Conservation (phyloP, 495 filamentous ascomycete genomes). For the Annulohypoxylon stygium region DNA sequence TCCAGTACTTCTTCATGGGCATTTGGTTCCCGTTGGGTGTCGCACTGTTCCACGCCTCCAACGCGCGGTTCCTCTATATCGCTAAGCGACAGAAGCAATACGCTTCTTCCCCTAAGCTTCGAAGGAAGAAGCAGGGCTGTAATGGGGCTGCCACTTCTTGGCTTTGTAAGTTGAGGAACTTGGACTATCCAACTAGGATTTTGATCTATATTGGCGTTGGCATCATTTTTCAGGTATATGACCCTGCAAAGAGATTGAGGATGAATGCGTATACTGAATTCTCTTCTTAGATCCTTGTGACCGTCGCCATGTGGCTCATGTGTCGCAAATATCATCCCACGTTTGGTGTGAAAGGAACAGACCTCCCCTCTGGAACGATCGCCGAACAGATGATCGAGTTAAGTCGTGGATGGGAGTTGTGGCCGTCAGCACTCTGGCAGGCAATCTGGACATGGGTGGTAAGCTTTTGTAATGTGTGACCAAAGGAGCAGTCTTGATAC, state of each 20-base stretch:
- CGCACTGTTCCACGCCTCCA: slow-evolving; percentile 77
- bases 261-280: slow-evolving; percentile 6
- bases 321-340: slow-evolving; percentile 73
- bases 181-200: slow-evolving; percentile 62
- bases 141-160: slow-evolving; percentile 46
- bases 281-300: slow-evolving; percentile 64
- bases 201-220: slow-evolving; percentile 64
- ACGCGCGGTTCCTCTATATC: slow-evolving; percentile 74
- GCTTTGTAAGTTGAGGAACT: slow-evolving; percentile 51
- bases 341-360: slow-evolving; percentile 59
- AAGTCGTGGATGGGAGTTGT: slow-evolving; percentile 74
- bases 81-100: slow-evolving; percentile 67
- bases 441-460: slow-evolving; percentile 73
- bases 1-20: slow-evolving; percentile 82
- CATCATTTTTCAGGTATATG: slow-evolving; percentile 64
- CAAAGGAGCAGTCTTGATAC: slow-evolving; percentile 57
- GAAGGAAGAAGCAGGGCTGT: slow-evolving; percentile 41
- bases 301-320: slow-evolving; percentile 71
- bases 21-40: slow-evolving; percentile 77
- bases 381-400: slow-evolving; percentile 61
- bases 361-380: slow-evolving; percentile 63
- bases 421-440: slow-evolving; percentile 74
- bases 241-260: not conserved
- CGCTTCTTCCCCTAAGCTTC: slow-evolving; percentile 40
- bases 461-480: slow-evolving; percentile 52